Evolutionary conservation across 192 early-diverging fungal species (phyloP).

Genomic region (Coemansia sp.): DNA sequence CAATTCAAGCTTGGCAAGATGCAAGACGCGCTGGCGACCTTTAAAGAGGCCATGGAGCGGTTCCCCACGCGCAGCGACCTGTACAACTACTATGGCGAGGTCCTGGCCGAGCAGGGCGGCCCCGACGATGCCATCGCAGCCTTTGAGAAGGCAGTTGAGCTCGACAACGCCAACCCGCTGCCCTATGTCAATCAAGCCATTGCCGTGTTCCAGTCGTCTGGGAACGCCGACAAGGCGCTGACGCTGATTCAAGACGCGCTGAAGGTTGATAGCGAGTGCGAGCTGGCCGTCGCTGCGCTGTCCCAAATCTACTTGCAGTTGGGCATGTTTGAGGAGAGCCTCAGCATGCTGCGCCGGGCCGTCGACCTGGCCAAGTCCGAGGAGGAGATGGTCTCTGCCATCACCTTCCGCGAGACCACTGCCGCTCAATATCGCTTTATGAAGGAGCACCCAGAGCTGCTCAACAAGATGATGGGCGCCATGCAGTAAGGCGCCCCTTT

Average conservation of each 20-base stretch:
- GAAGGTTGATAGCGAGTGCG: slow-evolving; percentile 93
- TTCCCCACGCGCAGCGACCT: slow-evolving; percentile 86
- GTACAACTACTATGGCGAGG: slow-evolving; percentile 98
- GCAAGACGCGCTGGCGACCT: slow-evolving; percentile 72
- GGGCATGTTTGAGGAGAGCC: slow-evolving; percentile 84
- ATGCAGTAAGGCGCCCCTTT: slow-evolving; percentile 11
- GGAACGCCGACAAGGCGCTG: slow-evolving; percentile 77
- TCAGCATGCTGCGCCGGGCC: slow-evolving; percentile 81
- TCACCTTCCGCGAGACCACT: slow-evolving; percentile 70
- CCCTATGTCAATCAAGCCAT: slow-evolving; percentile 98
- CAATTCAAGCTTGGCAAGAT: slow-evolving; percentile 89
- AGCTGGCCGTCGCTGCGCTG: slow-evolving; percentile 85
- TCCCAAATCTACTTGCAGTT: slow-evolving; percentile 84
- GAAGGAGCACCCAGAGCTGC: slow-evolving; percentile 59
- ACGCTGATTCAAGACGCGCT: slow-evolving; percentile 76
- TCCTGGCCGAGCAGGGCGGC: slow-evolving; percentile 84
- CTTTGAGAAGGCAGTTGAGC: slow-evolving; percentile 88
- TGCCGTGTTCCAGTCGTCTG: slow-evolving; percentile 75
- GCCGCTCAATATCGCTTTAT: slow-evolving; percentile 62
- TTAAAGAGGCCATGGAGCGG: slow-evolving; percentile 75
- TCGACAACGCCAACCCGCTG: slow-evolving; percentile 84
- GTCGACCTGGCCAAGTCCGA: slow-evolving; percentile 86
- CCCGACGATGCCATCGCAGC: slow-evolving; percentile 80
- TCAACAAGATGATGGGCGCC: slow-evolving; percentile 58
- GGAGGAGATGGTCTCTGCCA: slow-evolving; percentile 85